phyloP scores from a whole-genome alignment of 768 basidiomycete species.

The Clitopilus passeckerianus region DNA sequence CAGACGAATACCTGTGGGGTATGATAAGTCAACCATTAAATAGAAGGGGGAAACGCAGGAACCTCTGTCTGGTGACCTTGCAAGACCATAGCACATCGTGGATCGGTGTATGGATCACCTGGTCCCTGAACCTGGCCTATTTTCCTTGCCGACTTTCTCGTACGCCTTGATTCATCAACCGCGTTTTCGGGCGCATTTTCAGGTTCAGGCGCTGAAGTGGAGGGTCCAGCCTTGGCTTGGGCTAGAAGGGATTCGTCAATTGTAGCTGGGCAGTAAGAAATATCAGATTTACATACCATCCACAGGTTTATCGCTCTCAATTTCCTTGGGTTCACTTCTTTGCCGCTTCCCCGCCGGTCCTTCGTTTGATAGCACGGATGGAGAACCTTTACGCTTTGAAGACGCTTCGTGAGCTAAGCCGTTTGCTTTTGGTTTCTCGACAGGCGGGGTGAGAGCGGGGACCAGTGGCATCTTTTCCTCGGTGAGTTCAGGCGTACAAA shows the following conservation, averaged over 20 bases:
- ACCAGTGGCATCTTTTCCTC: conserved; percentile 15
- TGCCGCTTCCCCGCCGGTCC: conserved; percentile 61
- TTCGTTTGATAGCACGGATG: conserved; percentile 29
- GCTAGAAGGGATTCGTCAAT: not conserved
- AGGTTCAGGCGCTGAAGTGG: conserved; percentile 10
- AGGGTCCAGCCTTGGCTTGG: not conserved
- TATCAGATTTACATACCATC: conserved; percentile 19
- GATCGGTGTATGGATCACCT: conserved; percentile 35
- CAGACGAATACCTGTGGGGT: conserved; percentile 68
- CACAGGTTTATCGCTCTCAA: conserved; percentile 35
- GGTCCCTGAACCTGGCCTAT: conserved; percentile 34
- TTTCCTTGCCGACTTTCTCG: conserved; percentile 23
- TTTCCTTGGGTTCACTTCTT: conserved; percentile 45
- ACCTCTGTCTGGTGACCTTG: conserved; percentile 64
- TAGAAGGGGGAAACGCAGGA: not conserved
- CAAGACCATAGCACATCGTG: conserved; percentile 40
- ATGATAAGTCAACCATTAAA: not conserved
- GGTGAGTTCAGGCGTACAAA: conserved; percentile 53
- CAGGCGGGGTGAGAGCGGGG: conserved; percentile 7
- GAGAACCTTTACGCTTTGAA: conserved; percentile 52
- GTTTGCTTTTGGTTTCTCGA: conserved; percentile 10
- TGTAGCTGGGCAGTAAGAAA: not conserved
- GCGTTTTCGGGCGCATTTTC: conserved; percentile 7
- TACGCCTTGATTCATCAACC: conserved; percentile 7
- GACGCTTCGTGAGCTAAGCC: conserved; percentile 17